Percentiles rank a stretch among this genome's conserved stretches.
phyloP scores from a whole-genome alignment of 106 monocot species.

The Triglochin maritima region DNA sequence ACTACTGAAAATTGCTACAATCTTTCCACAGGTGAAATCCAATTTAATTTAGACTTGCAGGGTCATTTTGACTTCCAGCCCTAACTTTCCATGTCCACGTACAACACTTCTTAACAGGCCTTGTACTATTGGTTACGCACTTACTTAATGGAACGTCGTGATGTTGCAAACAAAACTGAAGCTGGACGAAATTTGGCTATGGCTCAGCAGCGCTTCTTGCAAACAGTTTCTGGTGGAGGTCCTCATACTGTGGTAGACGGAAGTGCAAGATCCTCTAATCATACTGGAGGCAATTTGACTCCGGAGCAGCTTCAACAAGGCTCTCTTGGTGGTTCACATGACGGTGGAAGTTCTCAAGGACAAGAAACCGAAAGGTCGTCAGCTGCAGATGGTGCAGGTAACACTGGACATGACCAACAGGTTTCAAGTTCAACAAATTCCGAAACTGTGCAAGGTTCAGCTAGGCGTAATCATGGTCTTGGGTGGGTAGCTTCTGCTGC shows the following conservation, averaged over 20 bases:
- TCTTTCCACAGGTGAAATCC: constrained; percentile 77
- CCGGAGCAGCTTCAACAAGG: constrained; percentile 48
- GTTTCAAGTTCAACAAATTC: constrained; percentile 33
- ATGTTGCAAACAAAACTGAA: constrained; percentile 82
- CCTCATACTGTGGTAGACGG: constrained; percentile 48
- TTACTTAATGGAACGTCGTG: constrained; percentile 96
- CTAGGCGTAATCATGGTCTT: constrained; percentile 45
- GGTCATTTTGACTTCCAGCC: too few species aligned
- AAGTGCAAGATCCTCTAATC: constrained; percentile 37
- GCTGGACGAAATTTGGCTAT: constrained; percentile 56
- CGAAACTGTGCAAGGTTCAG: constrained; percentile 27
- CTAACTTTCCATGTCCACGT: too few species aligned
- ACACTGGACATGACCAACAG: constrained; percentile 46
- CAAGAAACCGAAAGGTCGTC: constrained; percentile 57
- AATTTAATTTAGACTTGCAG: too few species aligned
- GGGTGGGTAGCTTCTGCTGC: constrained; percentile 79
- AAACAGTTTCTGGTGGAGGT: constrained; percentile 32
- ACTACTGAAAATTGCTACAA: constrained; percentile 74
- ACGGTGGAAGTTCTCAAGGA: constrained; percentile 55
- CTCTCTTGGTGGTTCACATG: constrained; percentile 37
- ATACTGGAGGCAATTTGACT: constrained; percentile 22
- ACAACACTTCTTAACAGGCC: constrained; percentile 37
- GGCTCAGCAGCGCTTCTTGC: constrained; percentile 78
- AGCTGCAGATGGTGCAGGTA: constrained; percentile 35
- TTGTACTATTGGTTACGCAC: constrained; percentile 98